Conservation (phyloP, 2,329 filamentous ascomycete species). For the Trichophyton rubrum region DNA sequence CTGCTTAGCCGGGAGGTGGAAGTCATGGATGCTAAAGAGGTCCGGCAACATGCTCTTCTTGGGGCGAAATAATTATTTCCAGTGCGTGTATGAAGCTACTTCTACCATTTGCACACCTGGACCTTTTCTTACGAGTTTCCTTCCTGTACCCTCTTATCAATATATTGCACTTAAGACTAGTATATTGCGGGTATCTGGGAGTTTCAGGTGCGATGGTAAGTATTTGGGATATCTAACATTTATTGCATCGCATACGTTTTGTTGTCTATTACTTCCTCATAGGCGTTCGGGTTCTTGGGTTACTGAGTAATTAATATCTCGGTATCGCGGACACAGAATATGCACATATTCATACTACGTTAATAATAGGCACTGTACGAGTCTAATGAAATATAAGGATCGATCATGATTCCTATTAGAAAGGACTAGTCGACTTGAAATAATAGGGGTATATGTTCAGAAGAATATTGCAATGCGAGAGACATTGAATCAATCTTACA, state of each 20-base stretch:
- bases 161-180: not conserved
- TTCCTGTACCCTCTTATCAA: not conserved
- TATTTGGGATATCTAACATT: not conserved
- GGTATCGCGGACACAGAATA: not conserved
- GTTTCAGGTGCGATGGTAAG: not conserved
- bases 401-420: not conserved
- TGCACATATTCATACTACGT: not conserved
- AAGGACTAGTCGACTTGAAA: not conserved
- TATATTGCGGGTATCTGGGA: not conserved
- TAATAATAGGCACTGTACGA: not conserved
- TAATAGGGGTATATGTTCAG: constrained; percentile 1
- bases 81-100: not conserved
- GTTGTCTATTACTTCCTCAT: not conserved
- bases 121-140: not conserved
- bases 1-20: constrained; percentile 31
- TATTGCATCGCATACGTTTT: not conserved
- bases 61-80: constrained; percentile 9
- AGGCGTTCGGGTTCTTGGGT: not conserved
- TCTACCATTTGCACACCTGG: not conserved
- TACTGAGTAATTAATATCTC: not conserved
- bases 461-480: constrained; percentile 1
- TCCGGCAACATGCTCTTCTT: constrained; percentile 33
- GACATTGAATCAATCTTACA: not conserved
- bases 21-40: constrained; percentile 35
- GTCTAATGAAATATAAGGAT: not conserved